phyloP scores from a whole-genome alignment of 148 eudicot species.

The Camellia lanceoleosa region DNA sequence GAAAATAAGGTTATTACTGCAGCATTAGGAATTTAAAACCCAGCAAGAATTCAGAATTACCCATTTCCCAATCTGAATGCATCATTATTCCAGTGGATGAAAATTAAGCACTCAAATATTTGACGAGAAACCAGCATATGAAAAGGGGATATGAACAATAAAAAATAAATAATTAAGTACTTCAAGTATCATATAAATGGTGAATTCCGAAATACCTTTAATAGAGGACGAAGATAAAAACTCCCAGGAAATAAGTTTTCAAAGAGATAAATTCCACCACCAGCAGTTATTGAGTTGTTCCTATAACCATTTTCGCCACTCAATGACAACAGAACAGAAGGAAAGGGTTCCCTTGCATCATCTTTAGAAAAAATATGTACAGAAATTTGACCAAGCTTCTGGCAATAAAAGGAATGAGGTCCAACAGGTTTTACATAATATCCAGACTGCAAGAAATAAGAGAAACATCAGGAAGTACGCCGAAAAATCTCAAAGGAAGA shows the following conservation, averaged over 20 bases:
- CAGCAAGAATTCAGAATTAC: not conserved
- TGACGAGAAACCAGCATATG: not conserved
- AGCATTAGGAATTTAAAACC: not conserved
- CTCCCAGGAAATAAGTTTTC: slow-evolving; percentile 90
- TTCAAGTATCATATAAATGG: not conserved
- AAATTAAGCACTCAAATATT: not conserved
- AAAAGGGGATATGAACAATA: not conserved
- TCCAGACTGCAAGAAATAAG: slow-evolving; percentile 66
- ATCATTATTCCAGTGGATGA: not conserved
- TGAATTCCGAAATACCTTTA: slow-evolving; percentile 59
- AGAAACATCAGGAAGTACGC: slow-evolving; percentile 15
- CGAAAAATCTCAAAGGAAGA: slow-evolving; percentile 11
- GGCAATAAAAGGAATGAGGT: slow-evolving; percentile 79
- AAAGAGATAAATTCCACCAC: slow-evolving; percentile 75
- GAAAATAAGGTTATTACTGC: not conserved
- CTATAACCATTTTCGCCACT: slow-evolving; percentile 99
- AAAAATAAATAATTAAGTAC: not conserved
- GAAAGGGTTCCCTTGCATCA: slow-evolving; percentile 70
- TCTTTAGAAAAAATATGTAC: slow-evolving; percentile 63
- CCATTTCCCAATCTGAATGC: not conserved
- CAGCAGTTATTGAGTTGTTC: slow-evolving; percentile 78
- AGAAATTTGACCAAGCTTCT: slow-evolving; percentile 91
- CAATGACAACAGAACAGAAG: slow-evolving; percentile 81
- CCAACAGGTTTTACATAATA: slow-evolving; percentile 79
- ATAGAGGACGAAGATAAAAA: slow-evolving; percentile 93